These are phyloP conservation scores for Tulasnella sp. DNA, from an alignment of 768 basidiomycete genomes.

Conservation along the genomic window DNA sequence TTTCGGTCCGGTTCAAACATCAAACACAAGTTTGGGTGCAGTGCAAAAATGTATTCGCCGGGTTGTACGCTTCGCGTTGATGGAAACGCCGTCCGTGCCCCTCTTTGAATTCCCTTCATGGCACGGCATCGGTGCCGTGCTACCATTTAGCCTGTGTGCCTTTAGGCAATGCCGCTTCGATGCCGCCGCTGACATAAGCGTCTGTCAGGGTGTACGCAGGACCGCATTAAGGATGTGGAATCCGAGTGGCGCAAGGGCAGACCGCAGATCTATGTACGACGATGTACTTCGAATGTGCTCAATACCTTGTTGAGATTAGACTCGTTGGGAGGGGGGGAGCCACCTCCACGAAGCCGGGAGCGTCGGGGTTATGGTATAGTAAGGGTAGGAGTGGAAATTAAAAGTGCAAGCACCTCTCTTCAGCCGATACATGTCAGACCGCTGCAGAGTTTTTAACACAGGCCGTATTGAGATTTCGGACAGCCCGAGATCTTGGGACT, in stretches of 20 bases:
- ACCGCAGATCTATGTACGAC: not conserved
- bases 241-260: not conserved
- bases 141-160: not conserved
- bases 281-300: not conserved
- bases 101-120: too few species aligned
- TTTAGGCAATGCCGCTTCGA: slow-evolving; percentile 6
- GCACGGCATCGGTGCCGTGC: not conserved
- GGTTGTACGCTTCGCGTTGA: too few species aligned
- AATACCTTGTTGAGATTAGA: not conserved
- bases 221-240: not conserved
- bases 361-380: not conserved
- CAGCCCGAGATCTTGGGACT: not conserved
- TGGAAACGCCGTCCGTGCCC: not conserved
- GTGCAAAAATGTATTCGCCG: too few species aligned
- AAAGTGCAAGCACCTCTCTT: not conserved
- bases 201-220: not conserved
- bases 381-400: not conserved
- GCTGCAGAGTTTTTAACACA: not conserved
- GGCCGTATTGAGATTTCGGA: not conserved
- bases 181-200: not conserved
- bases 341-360: not conserved
- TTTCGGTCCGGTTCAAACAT: too few species aligned
- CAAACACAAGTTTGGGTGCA: too few species aligned
- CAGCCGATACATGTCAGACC: not conserved
- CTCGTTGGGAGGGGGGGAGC: not conserved